phyloP scores from a whole-genome alignment of 768 basidiomycete species.

The Agaricus sinodeliciosus region DNA sequence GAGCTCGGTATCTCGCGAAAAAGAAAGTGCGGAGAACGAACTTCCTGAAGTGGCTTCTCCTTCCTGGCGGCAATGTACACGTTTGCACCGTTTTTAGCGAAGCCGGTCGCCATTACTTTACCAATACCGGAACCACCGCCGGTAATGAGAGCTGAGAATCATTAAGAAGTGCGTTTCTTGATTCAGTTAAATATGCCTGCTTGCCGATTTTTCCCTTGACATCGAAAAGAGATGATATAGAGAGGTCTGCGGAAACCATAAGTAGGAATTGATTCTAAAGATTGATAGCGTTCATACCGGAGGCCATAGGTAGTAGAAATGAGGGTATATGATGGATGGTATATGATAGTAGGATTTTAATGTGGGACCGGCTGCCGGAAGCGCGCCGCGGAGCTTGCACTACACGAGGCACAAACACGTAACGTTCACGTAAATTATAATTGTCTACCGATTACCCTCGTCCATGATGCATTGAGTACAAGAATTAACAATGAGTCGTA shows the following conservation, averaged over 20 bases:
- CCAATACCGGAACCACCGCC: constrained; percentile 84
- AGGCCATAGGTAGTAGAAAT: constrained; percentile 11
- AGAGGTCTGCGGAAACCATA: constrained; percentile 34
- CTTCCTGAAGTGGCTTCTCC: constrained; percentile 71
- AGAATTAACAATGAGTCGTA: too few relatives aligned
- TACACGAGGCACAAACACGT: constrained; percentile 8
- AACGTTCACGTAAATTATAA: not conserved
- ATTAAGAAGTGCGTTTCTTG: not conserved
- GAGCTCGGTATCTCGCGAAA: not conserved
- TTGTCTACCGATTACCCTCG: not conserved
- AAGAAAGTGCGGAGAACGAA: constrained; percentile 22
- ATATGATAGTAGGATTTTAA: not conserved
- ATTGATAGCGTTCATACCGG: constrained; percentile 12
- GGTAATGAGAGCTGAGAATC: constrained; percentile 58
- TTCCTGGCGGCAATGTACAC: constrained; percentile 90
- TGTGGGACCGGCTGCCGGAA: too few relatives aligned
- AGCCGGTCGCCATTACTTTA: constrained; percentile 75
- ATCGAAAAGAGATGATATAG: constrained; percentile 25
- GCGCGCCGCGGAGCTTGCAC: too few relatives aligned
- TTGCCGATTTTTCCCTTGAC: constrained; percentile 14
- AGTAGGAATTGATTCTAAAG: constrained; percentile 4
- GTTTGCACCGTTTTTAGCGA: constrained; percentile 80
- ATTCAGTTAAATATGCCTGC: too few relatives aligned
- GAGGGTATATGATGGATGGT: not conserved
- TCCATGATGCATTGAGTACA: not conserved